phyloP scores from a whole-genome alignment of 352 stramenopile genomes.

The Phytophthora syringae region DNA sequence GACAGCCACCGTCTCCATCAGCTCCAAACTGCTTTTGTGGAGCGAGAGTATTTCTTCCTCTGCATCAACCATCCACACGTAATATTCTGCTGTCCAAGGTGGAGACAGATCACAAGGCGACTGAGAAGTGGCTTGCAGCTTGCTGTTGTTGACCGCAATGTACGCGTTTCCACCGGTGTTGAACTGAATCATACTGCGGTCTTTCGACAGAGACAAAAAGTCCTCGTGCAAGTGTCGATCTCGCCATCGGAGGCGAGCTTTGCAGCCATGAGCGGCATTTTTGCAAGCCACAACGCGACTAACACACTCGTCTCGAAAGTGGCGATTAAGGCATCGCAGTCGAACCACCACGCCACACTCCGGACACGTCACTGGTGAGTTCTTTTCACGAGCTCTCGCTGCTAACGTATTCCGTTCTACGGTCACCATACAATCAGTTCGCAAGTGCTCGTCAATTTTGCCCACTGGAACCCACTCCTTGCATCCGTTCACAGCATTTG shows the following conservation, averaged over 20 bases:
- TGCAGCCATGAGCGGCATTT: slow-evolving; percentile 72
- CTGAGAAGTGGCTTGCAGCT: slow-evolving; percentile 4
- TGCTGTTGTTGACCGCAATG: slow-evolving; percentile 43
- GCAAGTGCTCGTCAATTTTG: slow-evolving; percentile 57
- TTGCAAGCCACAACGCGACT: slow-evolving; percentile 73
- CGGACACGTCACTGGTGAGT: slow-evolving; percentile 44
- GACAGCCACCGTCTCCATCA: slow-evolving; percentile 44
- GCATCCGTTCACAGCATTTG: slow-evolving; percentile 64
- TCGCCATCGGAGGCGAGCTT: slow-evolving; percentile 59
- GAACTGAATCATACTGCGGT: slow-evolving; percentile 63
- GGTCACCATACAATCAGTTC: slow-evolving; percentile 55
- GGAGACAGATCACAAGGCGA: slow-evolving; percentile 47
- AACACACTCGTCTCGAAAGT: slow-evolving; percentile 57
- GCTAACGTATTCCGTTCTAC: slow-evolving; percentile 64
- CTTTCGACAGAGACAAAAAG: slow-evolving; percentile 49
- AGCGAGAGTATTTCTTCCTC: slow-evolving; percentile 63
- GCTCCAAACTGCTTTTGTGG: slow-evolving; percentile 41
- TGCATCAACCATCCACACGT: slow-evolving; percentile 59
- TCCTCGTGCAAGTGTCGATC: slow-evolving; percentile 78
- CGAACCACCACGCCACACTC: slow-evolving; percentile 60
- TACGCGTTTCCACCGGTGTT: slow-evolving; percentile 50
- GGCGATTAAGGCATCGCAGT: slow-evolving; percentile 44
- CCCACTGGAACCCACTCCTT: slow-evolving; percentile 76
- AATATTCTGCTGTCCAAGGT: slow-evolving; percentile 78
- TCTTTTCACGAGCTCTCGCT: slow-evolving; percentile 52